Conservation (phyloP, 2,329 filamentous ascomycete genomes). For the Aspergillus bombycis region DNA sequence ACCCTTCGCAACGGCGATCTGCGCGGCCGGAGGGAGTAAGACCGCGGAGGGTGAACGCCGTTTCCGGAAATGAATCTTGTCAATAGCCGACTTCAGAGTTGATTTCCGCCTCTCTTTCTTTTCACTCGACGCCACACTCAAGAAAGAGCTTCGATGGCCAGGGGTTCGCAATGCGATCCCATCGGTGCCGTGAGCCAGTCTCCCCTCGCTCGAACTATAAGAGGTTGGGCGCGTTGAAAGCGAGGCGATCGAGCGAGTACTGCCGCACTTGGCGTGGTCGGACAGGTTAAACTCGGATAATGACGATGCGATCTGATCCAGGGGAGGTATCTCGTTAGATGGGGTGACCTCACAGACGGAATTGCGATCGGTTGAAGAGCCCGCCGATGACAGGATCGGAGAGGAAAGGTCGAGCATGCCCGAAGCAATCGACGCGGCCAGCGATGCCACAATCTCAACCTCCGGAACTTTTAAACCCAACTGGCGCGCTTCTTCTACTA, state of each 20-base stretch:
- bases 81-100: constrained; percentile 39
- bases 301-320: constrained; percentile 36
- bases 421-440: constrained; percentile 41
- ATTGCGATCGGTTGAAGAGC: constrained; percentile 37
- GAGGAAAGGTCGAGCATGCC: constrained; percentile 40
- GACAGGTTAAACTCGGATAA: constrained; percentile 37
- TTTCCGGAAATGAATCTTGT: constrained; percentile 41
- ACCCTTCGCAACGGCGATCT: constrained; percentile 30
- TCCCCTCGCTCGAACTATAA: constrained; percentile 41
- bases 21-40: constrained; percentile 32
- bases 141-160: constrained; percentile 29
- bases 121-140: constrained; percentile 31
- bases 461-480: constrained; percentile 42
- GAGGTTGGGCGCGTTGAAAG: constrained; percentile 45
- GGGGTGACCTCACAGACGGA: constrained; percentile 34
- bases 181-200: constrained; percentile 20
- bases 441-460: constrained; percentile 34
- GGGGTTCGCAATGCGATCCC: constrained; percentile 20
- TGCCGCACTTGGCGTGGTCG: constrained; percentile 32
- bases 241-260: constrained; percentile 42
- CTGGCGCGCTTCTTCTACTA: constrained; percentile 41
- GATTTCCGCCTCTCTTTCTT: constrained; percentile 36
- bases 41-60: constrained; percentile 34
- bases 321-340: constrained; percentile 25
- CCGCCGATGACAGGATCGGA: constrained; percentile 34